These are phyloP conservation scores for Stemphylium beticola DNA, from an alignment of 2,329 filamentous ascomycete species.

Conservation along the genomic window DNA sequence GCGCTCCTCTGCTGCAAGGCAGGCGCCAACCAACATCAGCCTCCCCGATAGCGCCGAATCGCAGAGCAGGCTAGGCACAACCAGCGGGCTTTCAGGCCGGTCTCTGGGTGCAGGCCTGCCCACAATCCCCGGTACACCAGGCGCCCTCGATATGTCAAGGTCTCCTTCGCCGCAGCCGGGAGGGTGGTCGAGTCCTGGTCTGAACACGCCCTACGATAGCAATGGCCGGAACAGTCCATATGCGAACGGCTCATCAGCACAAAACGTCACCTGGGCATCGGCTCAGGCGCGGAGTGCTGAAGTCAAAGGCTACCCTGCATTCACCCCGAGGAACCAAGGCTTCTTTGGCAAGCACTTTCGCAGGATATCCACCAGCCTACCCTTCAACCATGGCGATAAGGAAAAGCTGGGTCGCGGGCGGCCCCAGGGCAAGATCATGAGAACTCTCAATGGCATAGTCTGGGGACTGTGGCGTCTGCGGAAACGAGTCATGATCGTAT, in stretches of 20 bases:
- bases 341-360: constrained; percentile 88
- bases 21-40: constrained; percentile 39
- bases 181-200: constrained; percentile 85
- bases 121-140: constrained; percentile 48
- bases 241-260: constrained; percentile 55
- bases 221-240: constrained; percentile 74
- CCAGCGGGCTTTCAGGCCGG: constrained; percentile 42
- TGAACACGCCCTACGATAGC: constrained; percentile 67
- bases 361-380: constrained; percentile 78
- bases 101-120: constrained; percentile 44
- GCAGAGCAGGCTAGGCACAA: constrained; percentile 38
- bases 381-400: constrained; percentile 74
- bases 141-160: constrained; percentile 70
- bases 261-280: constrained; percentile 77
- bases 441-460: constrained; percentile 48
- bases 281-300: constrained; percentile 78
- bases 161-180: constrained; percentile 86
- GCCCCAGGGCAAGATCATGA: constrained; percentile 43
- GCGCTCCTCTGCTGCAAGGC: constrained; percentile 49
- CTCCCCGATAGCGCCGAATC: constrained; percentile 35
- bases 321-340: constrained; percentile 79
- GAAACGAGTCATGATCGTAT: constrained; percentile 64
- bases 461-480: constrained; percentile 69
- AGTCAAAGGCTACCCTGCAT: constrained; percentile 77
- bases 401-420: constrained; percentile 72